Evolutionary conservation across 2,329 filamentous ascomycete species (phyloP).

Genomic region (Fusarium multiceps): DNA sequence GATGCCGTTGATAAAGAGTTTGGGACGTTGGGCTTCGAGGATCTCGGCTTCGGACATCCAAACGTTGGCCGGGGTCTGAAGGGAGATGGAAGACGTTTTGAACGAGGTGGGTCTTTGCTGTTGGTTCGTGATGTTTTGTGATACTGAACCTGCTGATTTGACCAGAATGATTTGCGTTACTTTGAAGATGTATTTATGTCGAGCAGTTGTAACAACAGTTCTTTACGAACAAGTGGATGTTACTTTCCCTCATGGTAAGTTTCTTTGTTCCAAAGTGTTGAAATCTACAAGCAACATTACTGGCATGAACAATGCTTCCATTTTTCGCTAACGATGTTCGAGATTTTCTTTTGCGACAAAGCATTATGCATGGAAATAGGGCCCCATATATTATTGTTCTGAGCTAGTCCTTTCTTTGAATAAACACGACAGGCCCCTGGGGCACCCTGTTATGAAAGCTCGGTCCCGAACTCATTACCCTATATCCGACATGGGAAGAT

Average conservation of each 20-base stretch:
- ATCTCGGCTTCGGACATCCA: not conserved
- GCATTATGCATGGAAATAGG: not conserved
- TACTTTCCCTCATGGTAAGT: no score
- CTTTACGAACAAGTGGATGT: no score
- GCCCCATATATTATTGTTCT: not conserved
- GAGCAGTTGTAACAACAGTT: no score
- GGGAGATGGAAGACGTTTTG: not conserved
- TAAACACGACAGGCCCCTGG: not conserved
- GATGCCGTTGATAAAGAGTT: not conserved
- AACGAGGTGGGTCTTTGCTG: not conserved
- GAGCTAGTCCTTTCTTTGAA: rapidly evolving
- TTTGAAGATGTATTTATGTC: rapidly evolving
- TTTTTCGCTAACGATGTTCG: no score
- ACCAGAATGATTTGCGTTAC: no score
- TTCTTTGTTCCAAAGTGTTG: no score
- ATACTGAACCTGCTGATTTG: rapidly evolving
- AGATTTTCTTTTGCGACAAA: no score
- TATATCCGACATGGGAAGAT: no score
- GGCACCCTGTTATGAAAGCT: not conserved
- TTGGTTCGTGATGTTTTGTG: rapidly evolving
- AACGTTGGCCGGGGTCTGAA: rapidly evolving
- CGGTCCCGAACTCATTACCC: not conserved
- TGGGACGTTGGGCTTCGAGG: not conserved
- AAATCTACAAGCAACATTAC: no score
- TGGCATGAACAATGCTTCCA: no score